Evolutionary conservation across 768 basidiomycete genomes (phyloP).

Genomic region (Tremella mesenterica): DNA sequence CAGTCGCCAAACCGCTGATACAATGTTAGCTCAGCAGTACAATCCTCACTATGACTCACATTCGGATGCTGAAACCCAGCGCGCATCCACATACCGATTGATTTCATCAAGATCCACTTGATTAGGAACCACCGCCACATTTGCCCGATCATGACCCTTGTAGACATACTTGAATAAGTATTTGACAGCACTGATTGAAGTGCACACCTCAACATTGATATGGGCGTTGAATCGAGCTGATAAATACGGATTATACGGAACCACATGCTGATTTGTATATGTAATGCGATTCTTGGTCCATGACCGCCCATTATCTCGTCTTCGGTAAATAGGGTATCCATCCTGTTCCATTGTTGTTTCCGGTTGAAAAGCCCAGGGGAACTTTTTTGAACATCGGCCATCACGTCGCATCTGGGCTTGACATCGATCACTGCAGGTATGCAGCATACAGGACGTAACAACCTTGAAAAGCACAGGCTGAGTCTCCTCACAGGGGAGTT

Average conservation of each 20-base stretch:
- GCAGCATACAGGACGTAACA: constrained; percentile 50
- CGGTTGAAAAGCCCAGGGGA: constrained; percentile 48
- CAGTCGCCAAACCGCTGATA: no score
- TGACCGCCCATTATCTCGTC: constrained; percentile 44
- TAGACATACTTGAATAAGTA: constrained; percentile 52
- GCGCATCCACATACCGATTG: no score
- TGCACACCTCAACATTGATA: constrained; percentile 51
- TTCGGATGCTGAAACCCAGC: no score
- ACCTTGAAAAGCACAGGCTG: constrained; percentile 47
- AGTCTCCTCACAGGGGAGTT: constrained; percentile 1
- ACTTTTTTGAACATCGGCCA: constrained; percentile 47
- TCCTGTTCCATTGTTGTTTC: constrained; percentile 46
- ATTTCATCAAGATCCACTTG: no score
- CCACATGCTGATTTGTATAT: constrained; percentile 48
- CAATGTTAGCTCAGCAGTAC: no score
- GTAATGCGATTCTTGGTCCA: constrained; percentile 21
- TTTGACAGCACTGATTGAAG: constrained; percentile 47
- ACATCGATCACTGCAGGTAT: constrained; percentile 49
- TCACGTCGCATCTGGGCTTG: constrained; percentile 46
- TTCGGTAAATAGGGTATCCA: constrained; percentile 47
- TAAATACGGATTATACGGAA: constrained; percentile 48
- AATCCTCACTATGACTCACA: no score
- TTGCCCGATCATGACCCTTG: constrained; percentile 49
- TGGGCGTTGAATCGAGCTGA: constrained; percentile 47
- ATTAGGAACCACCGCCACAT: no score